These are phyloP conservation scores for Aspergillus spinulosporus DNA, from an alignment of 2,329 filamentous ascomycete species.

Conservation along the genomic window DNA sequence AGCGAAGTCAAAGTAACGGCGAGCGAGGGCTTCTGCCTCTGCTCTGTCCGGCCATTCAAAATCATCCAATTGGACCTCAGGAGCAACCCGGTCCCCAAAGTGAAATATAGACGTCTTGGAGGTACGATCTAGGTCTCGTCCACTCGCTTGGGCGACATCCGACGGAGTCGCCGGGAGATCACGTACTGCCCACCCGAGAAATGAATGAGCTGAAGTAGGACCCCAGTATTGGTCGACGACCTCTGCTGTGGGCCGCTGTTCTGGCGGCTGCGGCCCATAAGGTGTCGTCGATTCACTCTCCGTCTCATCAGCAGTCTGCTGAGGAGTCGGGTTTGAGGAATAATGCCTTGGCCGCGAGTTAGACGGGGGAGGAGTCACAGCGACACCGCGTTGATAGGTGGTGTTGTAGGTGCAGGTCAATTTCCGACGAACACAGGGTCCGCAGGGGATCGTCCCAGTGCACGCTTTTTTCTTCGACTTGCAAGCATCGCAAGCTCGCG, in stretches of 20 bases:
- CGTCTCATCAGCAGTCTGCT: neutral
- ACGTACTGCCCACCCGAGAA: conserved; percentile 23
- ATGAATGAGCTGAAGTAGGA: conserved; percentile 27
- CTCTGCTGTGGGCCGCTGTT: conserved; percentile 9
- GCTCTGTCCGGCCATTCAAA: conserved; percentile 22
- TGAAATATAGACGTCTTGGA: conserved; percentile 23
- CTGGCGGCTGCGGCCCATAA: neutral
- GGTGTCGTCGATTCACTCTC: neutral
- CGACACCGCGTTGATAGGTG: conserved; percentile 25
- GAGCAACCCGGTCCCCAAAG: conserved; percentile 23
- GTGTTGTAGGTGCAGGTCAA: conserved; percentile 24
- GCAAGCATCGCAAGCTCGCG: conserved; percentile 27
- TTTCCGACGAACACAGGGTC: conserved; percentile 22
- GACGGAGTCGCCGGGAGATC: conserved; percentile 18
- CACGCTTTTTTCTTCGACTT: conserved; percentile 28
- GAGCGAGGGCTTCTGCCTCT: conserved; percentile 17
- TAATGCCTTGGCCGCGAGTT: neutral
- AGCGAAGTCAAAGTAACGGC: conserved; percentile 29
- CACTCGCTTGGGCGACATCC: conserved; percentile 8
- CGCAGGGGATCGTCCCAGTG: conserved; percentile 26
- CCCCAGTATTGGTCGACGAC: conserved; percentile 26
- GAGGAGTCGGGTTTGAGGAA: conserved; percentile 3
- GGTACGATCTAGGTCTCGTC: neutral
- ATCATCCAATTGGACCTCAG: conserved; percentile 11
- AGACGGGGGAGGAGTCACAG: conserved; percentile 23